Conservation (phyloP, 345 rosid genomes). For the Reutealis trisperma region DNA sequence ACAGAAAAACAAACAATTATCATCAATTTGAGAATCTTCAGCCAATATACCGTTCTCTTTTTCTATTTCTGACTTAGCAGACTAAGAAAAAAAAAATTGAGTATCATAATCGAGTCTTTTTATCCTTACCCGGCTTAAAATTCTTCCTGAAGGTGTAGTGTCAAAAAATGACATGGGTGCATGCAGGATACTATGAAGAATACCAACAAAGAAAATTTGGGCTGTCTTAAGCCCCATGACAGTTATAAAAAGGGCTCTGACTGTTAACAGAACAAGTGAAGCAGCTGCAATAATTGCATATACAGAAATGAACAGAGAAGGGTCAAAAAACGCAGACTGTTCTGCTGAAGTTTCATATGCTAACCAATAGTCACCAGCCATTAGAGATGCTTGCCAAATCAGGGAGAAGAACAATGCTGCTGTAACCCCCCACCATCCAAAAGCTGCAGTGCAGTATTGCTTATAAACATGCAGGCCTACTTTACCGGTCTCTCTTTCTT, state of each 20-base stretch:
- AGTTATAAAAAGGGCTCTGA: constrained; percentile 58
- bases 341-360: constrained; percentile 80
- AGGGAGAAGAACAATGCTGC: constrained; percentile 59
- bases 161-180: constrained; percentile 99
- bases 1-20: not conserved
- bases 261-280: constrained; percentile 51
- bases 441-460: constrained; percentile 78
- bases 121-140: constrained; percentile 75
- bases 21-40: constrained; percentile 16
- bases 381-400: constrained; percentile 69
- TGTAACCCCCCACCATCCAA: constrained; percentile 86
- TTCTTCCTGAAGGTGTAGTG: constrained; percentile 96
- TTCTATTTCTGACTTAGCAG: not conserved
- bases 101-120: not conserved
- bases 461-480: constrained; percentile 73
- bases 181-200: constrained; percentile 80
- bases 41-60: not conserved
- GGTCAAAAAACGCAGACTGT: constrained; percentile 47
- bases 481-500: constrained; percentile 80
- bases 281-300: constrained; percentile 59
- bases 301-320: constrained; percentile 57
- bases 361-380: constrained; percentile 95
- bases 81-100: not conserved
- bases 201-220: constrained; percentile 68
- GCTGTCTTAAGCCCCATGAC: constrained; percentile 79